Percentiles rank a stretch among this genome's conserved stretches.
Conservation (phyloP, 1,139 yeast genomes). For the Taphrina deformans region DNA sequence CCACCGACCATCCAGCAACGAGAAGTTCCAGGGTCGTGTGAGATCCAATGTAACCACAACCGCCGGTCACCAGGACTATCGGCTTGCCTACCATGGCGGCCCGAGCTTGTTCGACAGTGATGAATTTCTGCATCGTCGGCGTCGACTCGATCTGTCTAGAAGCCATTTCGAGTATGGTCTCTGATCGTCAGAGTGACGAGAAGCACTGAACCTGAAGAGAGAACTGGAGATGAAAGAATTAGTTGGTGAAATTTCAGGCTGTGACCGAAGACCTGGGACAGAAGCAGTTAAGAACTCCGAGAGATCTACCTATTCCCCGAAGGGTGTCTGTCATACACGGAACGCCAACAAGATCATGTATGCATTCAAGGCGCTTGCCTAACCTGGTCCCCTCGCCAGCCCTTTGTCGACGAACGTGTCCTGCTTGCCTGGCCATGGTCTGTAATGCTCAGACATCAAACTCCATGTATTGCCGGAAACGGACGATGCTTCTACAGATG, state of each 20-base stretch:
- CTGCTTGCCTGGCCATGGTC: not conserved
- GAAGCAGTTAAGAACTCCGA: too few relatives aligned
- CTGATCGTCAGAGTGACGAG: too few relatives aligned
- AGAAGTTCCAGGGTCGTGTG: constrained; percentile 71
- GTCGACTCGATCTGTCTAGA: not conserved
- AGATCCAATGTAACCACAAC: constrained; percentile 85
- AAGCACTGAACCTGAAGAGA: too few relatives aligned
- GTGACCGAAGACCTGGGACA: too few relatives aligned
- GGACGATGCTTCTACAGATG: not conserved
- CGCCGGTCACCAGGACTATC: constrained; percentile 65
- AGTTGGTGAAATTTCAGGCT: too few relatives aligned
- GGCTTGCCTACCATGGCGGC: not conserved
- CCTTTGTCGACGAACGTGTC: not conserved
- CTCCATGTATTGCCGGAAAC: too few relatives aligned
- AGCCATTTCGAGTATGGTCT: too few relatives aligned
- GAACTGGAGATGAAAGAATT: too few relatives aligned
- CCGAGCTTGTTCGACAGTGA: constrained; percentile 7
- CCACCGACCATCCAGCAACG: constrained; percentile 65
- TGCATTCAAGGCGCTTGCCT: not conserved
- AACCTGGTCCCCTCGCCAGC: not conserved
- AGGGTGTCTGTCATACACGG: too few relatives aligned
- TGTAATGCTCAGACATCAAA: too few relatives aligned
- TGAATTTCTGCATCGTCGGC: not conserved
- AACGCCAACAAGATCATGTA: not conserved
- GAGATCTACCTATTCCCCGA: too few relatives aligned